Conservation (phyloP, 306 rosid genomes). For the Casuarina cunninghamiana region DNA sequence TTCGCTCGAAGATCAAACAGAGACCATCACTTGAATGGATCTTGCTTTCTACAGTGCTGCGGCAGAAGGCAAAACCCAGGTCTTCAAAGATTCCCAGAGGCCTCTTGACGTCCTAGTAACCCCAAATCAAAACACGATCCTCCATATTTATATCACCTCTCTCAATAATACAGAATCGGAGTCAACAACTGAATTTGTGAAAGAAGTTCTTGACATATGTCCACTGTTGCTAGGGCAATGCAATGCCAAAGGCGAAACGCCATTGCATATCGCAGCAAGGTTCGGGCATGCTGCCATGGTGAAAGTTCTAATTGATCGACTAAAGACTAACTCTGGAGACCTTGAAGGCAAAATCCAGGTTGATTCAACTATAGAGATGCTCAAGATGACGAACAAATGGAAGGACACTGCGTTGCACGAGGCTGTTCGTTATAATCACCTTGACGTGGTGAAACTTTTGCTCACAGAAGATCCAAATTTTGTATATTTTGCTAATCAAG, state of each 20-base stretch:
- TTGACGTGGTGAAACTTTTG: not conserved
- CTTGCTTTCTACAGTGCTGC: too few relatives aligned
- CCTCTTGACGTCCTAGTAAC: too few relatives aligned
- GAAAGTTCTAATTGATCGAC: not conserved
- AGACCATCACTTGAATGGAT: too few relatives aligned
- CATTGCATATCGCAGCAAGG: slow-evolving; percentile 12
- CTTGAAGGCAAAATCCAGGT: too few relatives aligned
- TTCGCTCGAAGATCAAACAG: too few relatives aligned
- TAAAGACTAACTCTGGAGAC: not conserved
- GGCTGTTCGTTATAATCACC: not conserved
- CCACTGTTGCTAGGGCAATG: not conserved
- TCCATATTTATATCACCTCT: too few relatives aligned
- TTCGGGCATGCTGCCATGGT: not conserved
- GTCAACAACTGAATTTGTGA: too few relatives aligned
- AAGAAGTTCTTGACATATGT: not conserved
- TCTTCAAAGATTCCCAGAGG: too few relatives aligned
- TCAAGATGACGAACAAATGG: not conserved
- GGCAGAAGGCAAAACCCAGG: too few relatives aligned
- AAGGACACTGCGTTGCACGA: slow-evolving; percentile 5
- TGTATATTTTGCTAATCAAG: not conserved
- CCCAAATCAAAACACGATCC: too few relatives aligned
- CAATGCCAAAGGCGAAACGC: slow-evolving; percentile 9
- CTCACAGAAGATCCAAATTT: not conserved
- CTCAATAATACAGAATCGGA: too few relatives aligned
- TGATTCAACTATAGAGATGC: too few relatives aligned